Conservation (phyloP, 2,329 filamentous ascomycete species). For the Penicillium sp. region DNA sequence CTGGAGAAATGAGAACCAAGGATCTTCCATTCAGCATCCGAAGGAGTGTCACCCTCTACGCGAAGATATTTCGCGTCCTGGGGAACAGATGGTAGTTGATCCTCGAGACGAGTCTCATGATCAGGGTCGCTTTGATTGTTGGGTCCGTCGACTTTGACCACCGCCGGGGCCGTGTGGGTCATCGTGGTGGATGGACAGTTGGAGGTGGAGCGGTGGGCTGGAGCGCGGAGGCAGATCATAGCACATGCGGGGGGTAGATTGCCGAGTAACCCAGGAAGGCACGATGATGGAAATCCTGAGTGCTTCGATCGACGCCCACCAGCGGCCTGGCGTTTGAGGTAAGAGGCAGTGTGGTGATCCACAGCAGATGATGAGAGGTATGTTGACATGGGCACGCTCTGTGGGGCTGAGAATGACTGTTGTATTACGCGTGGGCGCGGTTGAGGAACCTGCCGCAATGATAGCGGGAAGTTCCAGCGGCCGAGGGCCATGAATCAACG, state of each 20-base stretch:
- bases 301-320: background rate
- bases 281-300: background rate
- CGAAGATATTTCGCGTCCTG: slow-evolving; percentile 12
- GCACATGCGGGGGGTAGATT: background rate
- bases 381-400: background rate
- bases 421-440: background rate
- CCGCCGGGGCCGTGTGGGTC: background rate
- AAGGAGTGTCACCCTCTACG: slow-evolving; percentile 25
- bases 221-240: background rate
- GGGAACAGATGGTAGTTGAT: slow-evolving; percentile 22
- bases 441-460: background rate
- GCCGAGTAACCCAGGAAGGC: background rate
- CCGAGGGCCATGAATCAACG: background rate
- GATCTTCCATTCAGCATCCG: slow-evolving; percentile 25
- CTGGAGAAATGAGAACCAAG: slow-evolving; percentile 25
- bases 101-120: slow-evolving; percentile 10
- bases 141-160: slow-evolving; percentile 17
- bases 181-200: slow-evolving; percentile 2
- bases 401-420: background rate
- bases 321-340: background rate
- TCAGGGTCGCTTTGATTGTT: slow-evolving; percentile 2
- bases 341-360: background rate
- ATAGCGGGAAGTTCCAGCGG: background rate
- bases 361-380: background rate
- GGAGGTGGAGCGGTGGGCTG: background rate